Base-by-base conservation (phyloP, 768 basidiomycete species). In the Sarcomyxa edulis region DNA sequence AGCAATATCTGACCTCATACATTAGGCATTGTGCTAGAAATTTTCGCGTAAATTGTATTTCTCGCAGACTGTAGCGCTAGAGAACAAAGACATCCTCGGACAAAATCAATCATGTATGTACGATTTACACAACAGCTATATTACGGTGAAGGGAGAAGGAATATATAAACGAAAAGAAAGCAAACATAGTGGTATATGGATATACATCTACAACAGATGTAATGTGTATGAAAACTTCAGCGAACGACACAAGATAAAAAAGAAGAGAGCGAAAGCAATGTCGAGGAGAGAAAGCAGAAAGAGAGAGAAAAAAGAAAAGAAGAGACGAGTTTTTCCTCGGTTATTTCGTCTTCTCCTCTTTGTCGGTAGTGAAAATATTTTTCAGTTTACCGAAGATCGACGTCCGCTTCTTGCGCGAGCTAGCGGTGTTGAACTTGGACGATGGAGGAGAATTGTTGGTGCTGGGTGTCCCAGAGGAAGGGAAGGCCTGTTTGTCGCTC, bases 301-400 rank as follows among this genome's bases (percentile, higher is more conserved):
- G 19, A 20, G 35, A 25, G 24, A 10, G 35, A 36, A 36, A 31
- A 31, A 15, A 31, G 30, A 31, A 14, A 11, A 5, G 30, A 19
- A 11, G n/a, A 15, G 18, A 23, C 11, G 22, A 28, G 42, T 27
- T 36, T 14, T 59, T 55, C 45, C 51, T 52, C 45, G 48, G 52
- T 46, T 62, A 59, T 42, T 60, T 53, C 48, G 67, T 57, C 33
- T 66, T 54, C 47, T 72, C 71, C 15, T 73, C 64, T 48, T 66
- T 69, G 39, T 74, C 64, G 24, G 56, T 51, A 11, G 59, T 50
- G 48, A 83, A 81, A 5, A 78, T 49, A 27, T 65, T 51, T 50
- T 74, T 80, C 36, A 74, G 26, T 48, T 67, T 79, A 18, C 69
- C 69, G 37, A 83, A 66, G 21, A 81, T 51, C 11, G 78, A 78